These are phyloP conservation scores for Lentinula detonsa DNA, from an alignment of 768 basidiomycete genomes.

Conservation along the genomic window DNA sequence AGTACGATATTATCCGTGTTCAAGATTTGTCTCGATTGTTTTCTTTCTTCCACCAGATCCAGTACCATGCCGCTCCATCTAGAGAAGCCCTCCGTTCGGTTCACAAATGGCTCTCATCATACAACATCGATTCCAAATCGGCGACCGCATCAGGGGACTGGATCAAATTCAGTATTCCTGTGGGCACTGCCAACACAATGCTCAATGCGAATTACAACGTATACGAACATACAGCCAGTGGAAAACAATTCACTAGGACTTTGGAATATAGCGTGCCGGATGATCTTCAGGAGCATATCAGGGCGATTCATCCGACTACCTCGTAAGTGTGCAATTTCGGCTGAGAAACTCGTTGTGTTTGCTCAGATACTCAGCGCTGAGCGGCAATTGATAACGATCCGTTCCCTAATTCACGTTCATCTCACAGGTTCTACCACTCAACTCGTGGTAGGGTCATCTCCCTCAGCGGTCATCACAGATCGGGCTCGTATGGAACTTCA, in stretches of 20 bases:
- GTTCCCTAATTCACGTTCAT: neutral
- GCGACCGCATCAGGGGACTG: conserved; percentile 32
- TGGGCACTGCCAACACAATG: conserved; percentile 27
- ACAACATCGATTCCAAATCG: conserved; percentile 29
- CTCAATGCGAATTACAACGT: conserved; percentile 29
- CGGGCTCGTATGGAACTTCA: neutral
- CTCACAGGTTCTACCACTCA: conserved; percentile 1
- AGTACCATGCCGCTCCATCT: conserved; percentile 12
- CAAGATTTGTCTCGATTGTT: neutral
- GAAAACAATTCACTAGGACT: conserved; percentile 17
- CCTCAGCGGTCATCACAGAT: conserved; percentile 8
- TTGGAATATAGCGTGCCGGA: conserved; percentile 20
- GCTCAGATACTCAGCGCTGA: neutral
- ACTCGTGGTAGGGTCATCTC: neutral
- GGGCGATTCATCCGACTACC: conserved; percentile 20
- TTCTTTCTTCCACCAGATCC: conserved; percentile 9
- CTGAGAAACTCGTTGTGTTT: neutral
- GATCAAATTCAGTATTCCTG: conserved; percentile 23
- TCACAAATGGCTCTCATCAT: conserved; percentile 36
- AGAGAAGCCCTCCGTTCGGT: conserved; percentile 19
- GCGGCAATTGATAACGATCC: neutral
- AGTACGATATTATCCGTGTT: neutral
- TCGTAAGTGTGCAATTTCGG: conserved; percentile 10
- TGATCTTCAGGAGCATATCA: conserved; percentile 15
- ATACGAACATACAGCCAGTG: conserved; percentile 23